phyloP scores from a whole-genome alignment of 805 yeast genomes.

The Cyberlindnera misumaiensis region DNA sequence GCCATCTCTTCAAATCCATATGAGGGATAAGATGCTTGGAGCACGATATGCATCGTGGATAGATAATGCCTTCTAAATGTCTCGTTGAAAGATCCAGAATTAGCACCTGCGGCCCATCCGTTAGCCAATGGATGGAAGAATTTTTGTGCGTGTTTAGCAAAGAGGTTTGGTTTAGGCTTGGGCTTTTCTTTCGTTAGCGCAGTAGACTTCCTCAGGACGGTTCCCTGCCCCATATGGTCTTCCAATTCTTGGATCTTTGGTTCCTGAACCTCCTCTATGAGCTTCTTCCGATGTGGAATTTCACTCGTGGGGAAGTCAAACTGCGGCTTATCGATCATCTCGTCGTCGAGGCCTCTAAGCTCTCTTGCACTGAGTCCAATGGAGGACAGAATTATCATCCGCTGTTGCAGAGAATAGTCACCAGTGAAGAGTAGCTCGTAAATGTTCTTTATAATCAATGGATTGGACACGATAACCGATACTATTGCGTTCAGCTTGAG shows the following conservation, averaged over 20 bases:
- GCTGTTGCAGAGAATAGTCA: constrained; percentile 75
- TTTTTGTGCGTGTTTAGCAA: constrained; percentile 30
- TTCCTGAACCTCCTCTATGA: constrained; percentile 9
- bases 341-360: constrained; percentile 55
- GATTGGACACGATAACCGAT: constrained; percentile 52
- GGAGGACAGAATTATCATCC: constrained; percentile 62
- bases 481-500: constrained; percentile 57
- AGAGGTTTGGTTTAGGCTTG: constrained; percentile 21
- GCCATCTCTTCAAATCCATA: constrained; percentile 31
- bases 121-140: constrained; percentile 49
- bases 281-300: constrained; percentile 18
- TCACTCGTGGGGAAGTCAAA: constrained; percentile 29
- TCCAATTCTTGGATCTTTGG: constrained; percentile 15
- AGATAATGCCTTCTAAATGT: constrained; percentile 46
- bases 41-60: constrained; percentile 37
- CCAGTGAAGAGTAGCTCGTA: constrained; percentile 49
- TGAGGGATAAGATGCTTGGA: constrained; percentile 43
- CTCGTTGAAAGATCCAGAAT: constrained; percentile 47
- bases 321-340: constrained; percentile 33
- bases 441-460: constrained; percentile 34
- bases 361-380: constrained; percentile 70
- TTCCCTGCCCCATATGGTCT: constrained; percentile 10
- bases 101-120: constrained; percentile 48
- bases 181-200: constrained; percentile 21
- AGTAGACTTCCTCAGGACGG: constrained; percentile 27